Conservation (phyloP, 1,284 basidiomycete genomes). For the Bjerkandera adusta region DNA sequence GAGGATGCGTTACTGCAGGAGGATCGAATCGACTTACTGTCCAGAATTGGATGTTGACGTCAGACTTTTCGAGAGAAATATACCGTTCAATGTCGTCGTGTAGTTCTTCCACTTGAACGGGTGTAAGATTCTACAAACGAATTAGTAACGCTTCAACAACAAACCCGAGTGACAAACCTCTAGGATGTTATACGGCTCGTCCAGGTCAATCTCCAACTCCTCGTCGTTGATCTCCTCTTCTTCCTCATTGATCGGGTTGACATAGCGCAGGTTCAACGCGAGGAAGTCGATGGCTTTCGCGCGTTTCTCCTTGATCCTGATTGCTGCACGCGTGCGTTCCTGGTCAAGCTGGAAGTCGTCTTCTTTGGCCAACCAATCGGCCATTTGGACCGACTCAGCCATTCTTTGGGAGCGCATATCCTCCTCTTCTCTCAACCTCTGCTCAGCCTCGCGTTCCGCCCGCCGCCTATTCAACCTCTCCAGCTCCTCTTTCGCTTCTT, state of each 20-base stretch:
- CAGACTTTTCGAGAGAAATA: constrained; percentile 81
- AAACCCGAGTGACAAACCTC: constrained; percentile 56
- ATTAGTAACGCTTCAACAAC: constrained; percentile 17
- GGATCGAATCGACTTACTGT: constrained; percentile 57
- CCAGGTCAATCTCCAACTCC: constrained; percentile 95
- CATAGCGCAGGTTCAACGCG: constrained; percentile 90
- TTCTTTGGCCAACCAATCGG: constrained; percentile 96
- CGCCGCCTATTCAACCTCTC: constrained; percentile 88
- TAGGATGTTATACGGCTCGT: constrained; percentile 97
- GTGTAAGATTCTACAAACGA: constrained; percentile 69
- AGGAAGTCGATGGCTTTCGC: constrained; percentile 96
- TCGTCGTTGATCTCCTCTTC: constrained; percentile 67
- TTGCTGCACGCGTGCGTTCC: constrained; percentile 86
- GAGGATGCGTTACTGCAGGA: constrained; percentile 5
- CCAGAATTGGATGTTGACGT: constrained; percentile 95
- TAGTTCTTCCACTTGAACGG: constrained; percentile 89
- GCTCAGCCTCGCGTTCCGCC: constrained; percentile 90
- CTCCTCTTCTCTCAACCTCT: constrained; percentile 88
- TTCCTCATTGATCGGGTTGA: constrained; percentile 57
- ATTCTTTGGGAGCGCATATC: constrained; percentile 84
- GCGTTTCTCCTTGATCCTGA: constrained; percentile 92
- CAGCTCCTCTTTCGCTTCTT: constrained; percentile 94
- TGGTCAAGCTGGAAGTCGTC: constrained; percentile 98
- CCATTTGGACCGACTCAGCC: constrained; percentile 95
- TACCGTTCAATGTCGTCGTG: constrained; percentile 95